A percentile compares a stretch with the other conserved stretches of the same genome.
phyloP scores from a whole-genome alignment of 208 protist species.

The Trypanosoma theileri region DNA sequence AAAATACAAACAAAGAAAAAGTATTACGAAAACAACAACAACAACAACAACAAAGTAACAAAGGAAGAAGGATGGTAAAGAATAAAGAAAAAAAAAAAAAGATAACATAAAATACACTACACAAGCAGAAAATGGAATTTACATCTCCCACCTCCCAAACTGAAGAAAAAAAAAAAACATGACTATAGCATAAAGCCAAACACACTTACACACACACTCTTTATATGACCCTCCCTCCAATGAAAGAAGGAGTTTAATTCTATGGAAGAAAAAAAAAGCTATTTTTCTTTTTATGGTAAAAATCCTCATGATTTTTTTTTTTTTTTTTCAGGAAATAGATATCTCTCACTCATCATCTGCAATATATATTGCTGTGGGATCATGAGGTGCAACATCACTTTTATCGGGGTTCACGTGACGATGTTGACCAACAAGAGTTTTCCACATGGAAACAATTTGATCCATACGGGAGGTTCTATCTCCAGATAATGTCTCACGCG shows the following conservation, averaged over 20 bases:
- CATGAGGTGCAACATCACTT: background rate
- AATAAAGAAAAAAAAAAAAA: constrained; percentile 15
- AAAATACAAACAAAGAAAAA: constrained; percentile 7
- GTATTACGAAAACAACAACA: background rate
- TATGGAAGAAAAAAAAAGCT: constrained; percentile 2
- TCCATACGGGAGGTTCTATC: constrained; percentile 47
- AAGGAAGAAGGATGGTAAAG: background rate
- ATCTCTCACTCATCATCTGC: background rate
- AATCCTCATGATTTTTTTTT: background rate
- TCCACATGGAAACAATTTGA: constrained; percentile 67
- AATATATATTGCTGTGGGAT: constrained; percentile 4
- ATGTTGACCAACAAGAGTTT: constrained; percentile 55
- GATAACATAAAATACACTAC: background rate
- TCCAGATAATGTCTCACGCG: background rate
- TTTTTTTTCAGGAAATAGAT: background rate
- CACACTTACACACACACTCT: background rate
- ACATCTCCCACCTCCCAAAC: too few species aligned
- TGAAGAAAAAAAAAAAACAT: too few species aligned
- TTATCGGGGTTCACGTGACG: constrained; percentile 16
- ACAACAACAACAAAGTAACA: constrained; percentile 16
- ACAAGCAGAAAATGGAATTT: background rate
- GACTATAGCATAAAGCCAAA: too few species aligned
- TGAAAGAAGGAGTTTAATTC: background rate
- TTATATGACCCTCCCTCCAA: background rate
- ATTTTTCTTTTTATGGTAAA: background rate